Percentiles rank a stretch among this genome's conserved stretches.
phyloP scores from a whole-genome alignment of 148 eudicot species.

The Agrostemma githago region DNA sequence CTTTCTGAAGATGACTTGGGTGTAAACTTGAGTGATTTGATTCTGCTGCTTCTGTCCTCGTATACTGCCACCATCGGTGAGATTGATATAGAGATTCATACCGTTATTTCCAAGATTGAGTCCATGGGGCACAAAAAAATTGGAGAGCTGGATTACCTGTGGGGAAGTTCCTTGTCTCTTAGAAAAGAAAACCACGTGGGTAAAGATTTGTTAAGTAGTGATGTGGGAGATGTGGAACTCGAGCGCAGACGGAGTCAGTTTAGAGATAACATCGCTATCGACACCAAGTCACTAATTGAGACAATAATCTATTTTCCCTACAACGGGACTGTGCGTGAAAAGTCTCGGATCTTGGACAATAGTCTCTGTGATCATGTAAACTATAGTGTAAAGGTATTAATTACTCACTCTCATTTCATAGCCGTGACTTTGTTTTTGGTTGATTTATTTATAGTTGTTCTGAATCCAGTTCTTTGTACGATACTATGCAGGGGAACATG shows the following conservation, averaged over 20 bases:
- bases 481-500: slow-evolving; percentile 38
- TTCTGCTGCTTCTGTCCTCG: slow-evolving; percentile 61
- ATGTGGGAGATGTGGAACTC: slow-evolving; percentile 35
- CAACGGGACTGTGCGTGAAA: slow-evolving; percentile 33
- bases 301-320: slow-evolving; percentile 76
- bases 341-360: slow-evolving; percentile 18
- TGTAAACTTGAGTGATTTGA: slow-evolving; percentile 55
- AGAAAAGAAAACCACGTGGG: slow-evolving; percentile 42
- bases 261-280: slow-evolving; percentile 76
- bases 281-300: slow-evolving; percentile 65
- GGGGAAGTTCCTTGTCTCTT: slow-evolving; percentile 66
- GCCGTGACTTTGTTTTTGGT: neutral
- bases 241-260: slow-evolving; percentile 57
- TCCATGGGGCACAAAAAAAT: slow-evolving; percentile 32
- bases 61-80: slow-evolving; percentile 84
- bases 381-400: slow-evolving; percentile 42
- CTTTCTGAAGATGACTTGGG: slow-evolving; percentile 45
- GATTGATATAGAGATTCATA: slow-evolving; percentile 71
- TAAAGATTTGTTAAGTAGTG: slow-evolving; percentile 23
- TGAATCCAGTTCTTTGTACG: slow-evolving; percentile 12
- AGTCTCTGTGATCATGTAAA: slow-evolving; percentile 27
- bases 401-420: neutral
- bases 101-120: slow-evolving; percentile 58
- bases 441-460: neutral
- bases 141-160: slow-evolving; percentile 74